Conservation (phyloP, 2,329 filamentous ascomycete genomes). For the Neospermospora avenae region DNA sequence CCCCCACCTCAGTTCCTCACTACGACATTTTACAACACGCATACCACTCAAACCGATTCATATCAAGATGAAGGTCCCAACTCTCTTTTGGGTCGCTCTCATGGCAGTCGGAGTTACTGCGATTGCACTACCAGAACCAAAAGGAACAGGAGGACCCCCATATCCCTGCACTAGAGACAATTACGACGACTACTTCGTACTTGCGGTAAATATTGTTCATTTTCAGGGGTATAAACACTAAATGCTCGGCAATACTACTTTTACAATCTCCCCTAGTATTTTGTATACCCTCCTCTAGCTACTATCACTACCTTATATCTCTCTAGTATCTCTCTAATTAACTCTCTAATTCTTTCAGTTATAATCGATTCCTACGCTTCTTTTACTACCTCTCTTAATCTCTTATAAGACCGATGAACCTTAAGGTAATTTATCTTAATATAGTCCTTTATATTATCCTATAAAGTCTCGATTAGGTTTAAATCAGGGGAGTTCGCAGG, state of each 20-base stretch:
- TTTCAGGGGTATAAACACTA: no score
- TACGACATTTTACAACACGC: no score
- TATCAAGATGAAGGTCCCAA: no score
- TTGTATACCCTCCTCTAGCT: not conserved
- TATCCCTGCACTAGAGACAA: no score
- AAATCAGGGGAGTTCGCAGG: conserved; percentile 1
- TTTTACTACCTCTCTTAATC: not conserved
- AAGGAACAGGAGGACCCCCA: no score
- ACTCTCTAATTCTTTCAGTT: not conserved
- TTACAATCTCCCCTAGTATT: not conserved
- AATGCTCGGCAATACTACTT: not conserved
- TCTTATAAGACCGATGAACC: not conserved
- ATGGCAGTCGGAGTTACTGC: no score
- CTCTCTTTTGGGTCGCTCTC: no score
- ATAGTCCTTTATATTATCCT: not conserved
- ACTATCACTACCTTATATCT: not conserved
- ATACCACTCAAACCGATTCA: no score
- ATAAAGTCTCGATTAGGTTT: conserved; percentile 6
- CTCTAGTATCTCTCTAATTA: not conserved
- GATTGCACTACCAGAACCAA: no score
- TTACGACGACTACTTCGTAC: no score
- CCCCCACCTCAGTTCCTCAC: no score
- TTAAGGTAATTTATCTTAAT: not conserved
- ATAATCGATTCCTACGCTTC: not conserved
- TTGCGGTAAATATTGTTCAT: no score